These are phyloP conservation scores for Aspergillus egyptiacus DNA, from an alignment of 495 filamentous ascomycete genomes.

Conservation along the genomic window DNA sequence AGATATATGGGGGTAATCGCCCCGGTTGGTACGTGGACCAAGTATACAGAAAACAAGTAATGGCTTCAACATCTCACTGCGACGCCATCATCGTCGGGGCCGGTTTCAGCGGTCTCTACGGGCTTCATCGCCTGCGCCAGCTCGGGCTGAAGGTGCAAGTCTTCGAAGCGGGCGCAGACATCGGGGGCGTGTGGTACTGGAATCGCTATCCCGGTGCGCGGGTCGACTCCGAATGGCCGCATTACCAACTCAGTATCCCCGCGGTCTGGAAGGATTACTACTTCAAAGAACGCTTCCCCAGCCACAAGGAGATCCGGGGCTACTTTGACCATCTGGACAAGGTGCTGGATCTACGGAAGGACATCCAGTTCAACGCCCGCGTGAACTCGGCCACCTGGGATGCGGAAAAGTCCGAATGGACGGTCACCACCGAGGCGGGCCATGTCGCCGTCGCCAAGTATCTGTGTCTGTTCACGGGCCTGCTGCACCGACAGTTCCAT, in stretches of 20 bases:
- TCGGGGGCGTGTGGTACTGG: slow-evolving; percentile 47
- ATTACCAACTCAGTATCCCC: slow-evolving; percentile 47
- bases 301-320: slow-evolving; percentile 39
- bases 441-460: slow-evolving; percentile 23
- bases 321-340: slow-evolving; percentile 55
- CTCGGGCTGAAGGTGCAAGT: not conserved
- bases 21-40: too few relatives aligned
- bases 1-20: too few relatives aligned
- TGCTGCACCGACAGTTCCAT: slow-evolving; percentile 19
- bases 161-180: slow-evolving; percentile 40
- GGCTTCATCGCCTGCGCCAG: not conserved
- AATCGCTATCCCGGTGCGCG: slow-evolving; percentile 25
- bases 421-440: slow-evolving; percentile 14
- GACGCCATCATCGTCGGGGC: not conserved
- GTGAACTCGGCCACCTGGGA: slow-evolving; percentile 44
- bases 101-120: not conserved
- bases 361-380: slow-evolving; percentile 45
- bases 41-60: too few relatives aligned
- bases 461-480: slow-evolving; percentile 19
- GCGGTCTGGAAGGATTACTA: slow-evolving; percentile 48
- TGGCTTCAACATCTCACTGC: too few relatives aligned
- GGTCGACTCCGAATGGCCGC: slow-evolving; percentile 46
- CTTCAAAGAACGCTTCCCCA: slow-evolving; percentile 47
- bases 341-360: slow-evolving; percentile 44
- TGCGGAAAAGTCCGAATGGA: slow-evolving; percentile 24